These are phyloP conservation scores for Epichloe sp. DNA, from an alignment of 2,329 filamentous ascomycete genomes.

Conservation along the genomic window DNA sequence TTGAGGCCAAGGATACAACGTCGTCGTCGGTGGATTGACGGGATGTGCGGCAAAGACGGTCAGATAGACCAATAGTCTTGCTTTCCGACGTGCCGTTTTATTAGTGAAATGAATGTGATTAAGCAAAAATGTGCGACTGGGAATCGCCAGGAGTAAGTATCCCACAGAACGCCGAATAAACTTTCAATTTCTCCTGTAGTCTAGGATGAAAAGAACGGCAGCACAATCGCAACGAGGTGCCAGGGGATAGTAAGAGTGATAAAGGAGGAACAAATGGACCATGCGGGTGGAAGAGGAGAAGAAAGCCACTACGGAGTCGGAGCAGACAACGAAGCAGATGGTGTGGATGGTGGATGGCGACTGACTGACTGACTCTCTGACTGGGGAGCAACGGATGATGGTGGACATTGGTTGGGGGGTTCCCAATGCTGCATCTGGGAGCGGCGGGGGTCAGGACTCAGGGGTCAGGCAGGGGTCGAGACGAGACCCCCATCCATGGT, in stretches of 20 bases:
- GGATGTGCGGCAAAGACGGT: not conserved
- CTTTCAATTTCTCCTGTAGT: not conserved
- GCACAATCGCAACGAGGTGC: not conserved
- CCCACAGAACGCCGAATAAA: not conserved
- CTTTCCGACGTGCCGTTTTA: not conserved
- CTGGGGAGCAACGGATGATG: not conserved
- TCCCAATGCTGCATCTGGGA: not conserved
- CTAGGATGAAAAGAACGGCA: not conserved
- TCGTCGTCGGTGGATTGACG: not conserved
- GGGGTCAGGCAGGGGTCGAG: not conserved
- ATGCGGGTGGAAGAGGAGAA: not conserved
- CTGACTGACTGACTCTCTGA: not conserved
- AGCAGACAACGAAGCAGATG: not conserved
- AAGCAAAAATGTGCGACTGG: not conserved
- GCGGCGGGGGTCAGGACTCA: not conserved
- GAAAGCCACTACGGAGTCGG: not conserved
- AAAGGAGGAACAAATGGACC: not conserved
- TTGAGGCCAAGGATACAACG: not conserved
- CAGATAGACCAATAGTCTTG: not conserved
- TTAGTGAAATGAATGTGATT: not conserved
- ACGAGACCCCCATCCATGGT: too few species aligned
- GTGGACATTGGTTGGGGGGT: not conserved
- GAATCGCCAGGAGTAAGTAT: constrained; percentile 2
- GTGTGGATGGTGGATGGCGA: not conserved
- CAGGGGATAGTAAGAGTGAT: not conserved